Evolutionary conservation across 2,329 filamentous ascomycete genomes (phyloP).

Genomic region (Lachnellula arida): DNA sequence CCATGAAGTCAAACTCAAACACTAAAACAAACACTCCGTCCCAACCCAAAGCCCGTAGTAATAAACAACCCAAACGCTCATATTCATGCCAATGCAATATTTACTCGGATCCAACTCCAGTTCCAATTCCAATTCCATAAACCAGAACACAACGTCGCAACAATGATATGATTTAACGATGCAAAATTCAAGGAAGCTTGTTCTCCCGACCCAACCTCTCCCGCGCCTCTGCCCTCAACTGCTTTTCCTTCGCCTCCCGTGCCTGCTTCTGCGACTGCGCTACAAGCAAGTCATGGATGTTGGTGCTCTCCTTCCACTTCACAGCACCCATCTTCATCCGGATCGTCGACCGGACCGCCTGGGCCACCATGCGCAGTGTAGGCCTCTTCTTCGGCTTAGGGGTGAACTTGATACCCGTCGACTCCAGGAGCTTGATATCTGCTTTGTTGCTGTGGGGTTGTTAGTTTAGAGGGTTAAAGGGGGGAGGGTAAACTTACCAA

Average conservation of each 20-base stretch:
- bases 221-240: background rate
- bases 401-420: constrained; percentile 62
- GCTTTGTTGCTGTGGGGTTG: constrained; percentile 71
- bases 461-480: constrained; percentile 15
- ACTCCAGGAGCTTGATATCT: constrained; percentile 77
- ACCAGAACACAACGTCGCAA: background rate
- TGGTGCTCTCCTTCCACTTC: constrained; percentile 46
- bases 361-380: constrained; percentile 42
- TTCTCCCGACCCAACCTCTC: background rate
- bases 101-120: background rate
- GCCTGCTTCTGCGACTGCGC: constrained; percentile 26
- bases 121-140: background rate
- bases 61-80: background rate
- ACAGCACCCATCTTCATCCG: constrained; percentile 46
- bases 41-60: background rate
- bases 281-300: constrained; percentile 36
- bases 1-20: background rate
- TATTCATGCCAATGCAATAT: background rate
- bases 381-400: constrained; percentile 11
- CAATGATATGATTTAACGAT: background rate
- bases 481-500: constrained; percentile 62
- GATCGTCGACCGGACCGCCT: constrained; percentile 44
- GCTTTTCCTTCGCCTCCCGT: constrained; percentile 6
- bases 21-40: background rate
- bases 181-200: background rate